These are phyloP conservation scores for Gracilaria domingensis DNA, from an alignment of 23 red algal genomes.

Conservation along the genomic window DNA sequence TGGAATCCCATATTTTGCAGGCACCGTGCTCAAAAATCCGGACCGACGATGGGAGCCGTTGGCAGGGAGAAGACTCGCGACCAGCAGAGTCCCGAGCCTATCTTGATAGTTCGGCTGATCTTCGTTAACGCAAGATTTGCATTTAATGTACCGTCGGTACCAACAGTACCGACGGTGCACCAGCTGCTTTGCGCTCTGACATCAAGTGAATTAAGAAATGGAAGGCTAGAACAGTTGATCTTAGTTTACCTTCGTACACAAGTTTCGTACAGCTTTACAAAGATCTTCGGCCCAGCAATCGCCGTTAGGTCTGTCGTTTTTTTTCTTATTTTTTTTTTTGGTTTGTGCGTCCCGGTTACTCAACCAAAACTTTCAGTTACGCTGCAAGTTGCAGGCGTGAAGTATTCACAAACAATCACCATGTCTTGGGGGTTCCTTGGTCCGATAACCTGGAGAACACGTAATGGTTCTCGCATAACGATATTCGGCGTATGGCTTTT, in stretches of 20 bases:
- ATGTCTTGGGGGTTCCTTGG: conserved; percentile 66
- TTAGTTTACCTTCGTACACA: background rate
- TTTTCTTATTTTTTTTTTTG: background rate
- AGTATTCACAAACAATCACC: background rate
- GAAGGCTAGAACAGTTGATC: background rate
- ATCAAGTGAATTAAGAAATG: background rate
- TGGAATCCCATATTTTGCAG: too few relatives aligned
- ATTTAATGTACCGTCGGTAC: too few relatives aligned
- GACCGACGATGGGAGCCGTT: too few relatives aligned
- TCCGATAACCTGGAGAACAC: conserved; percentile 55
- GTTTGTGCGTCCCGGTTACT: background rate
- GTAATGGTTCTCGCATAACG: conserved; percentile 31
- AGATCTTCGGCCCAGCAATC: background rate
- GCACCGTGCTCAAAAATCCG: too few relatives aligned
- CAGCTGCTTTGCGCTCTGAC: background rate
- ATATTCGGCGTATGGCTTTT: conserved; percentile 48
- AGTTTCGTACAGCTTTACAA: background rate
- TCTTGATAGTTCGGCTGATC: too few relatives aligned
- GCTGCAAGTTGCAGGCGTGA: background rate
- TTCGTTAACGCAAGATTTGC: too few relatives aligned
- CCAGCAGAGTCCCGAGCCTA: too few relatives aligned
- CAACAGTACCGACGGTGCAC: too few relatives aligned
- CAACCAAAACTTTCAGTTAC: background rate
- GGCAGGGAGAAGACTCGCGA: too few relatives aligned
- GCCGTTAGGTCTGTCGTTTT: background rate